These are phyloP conservation scores for Taxawa tesnikishii DNA, from an alignment of 2,329 filamentous ascomycete species.

Conservation along the genomic window DNA sequence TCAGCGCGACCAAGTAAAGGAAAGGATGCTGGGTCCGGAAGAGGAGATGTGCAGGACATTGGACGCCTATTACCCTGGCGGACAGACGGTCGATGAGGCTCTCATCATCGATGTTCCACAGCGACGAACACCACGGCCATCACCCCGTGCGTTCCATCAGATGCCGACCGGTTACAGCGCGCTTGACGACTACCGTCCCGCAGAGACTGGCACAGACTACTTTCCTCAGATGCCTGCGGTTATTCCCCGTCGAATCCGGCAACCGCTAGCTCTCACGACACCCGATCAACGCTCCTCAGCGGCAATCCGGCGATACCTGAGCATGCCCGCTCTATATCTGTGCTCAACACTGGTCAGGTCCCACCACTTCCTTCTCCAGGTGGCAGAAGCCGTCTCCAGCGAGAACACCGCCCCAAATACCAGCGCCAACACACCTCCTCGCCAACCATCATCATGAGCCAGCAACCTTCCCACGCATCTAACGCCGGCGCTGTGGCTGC, in stretches of 20 bases:
- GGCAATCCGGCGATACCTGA: conserved; percentile 30
- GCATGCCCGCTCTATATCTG: conserved; percentile 58
- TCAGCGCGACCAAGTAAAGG: conserved; percentile 22
- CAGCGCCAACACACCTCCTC: conserved; percentile 68
- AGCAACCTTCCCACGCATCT: conserved; percentile 30
- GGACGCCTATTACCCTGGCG: conserved; percentile 73
- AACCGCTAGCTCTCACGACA: conserved; percentile 23
- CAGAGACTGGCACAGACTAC: conserved; percentile 65
- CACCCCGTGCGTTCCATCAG: conserved; percentile 47
- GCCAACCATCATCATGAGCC: conserved; percentile 57
- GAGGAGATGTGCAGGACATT: conserved; percentile 69
- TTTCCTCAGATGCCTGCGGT: conserved; percentile 59
- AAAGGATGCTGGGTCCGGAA: conserved; percentile 70
- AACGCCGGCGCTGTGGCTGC: conserved; percentile 12
- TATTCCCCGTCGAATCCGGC: conserved; percentile 24
- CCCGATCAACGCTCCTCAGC: conserved; percentile 16
- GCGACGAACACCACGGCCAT: conserved; percentile 66
- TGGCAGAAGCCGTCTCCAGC: conserved; percentile 34
- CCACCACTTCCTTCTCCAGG: conserved; percentile 75
- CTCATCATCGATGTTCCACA: conserved; percentile 77
- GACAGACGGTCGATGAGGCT: conserved; percentile 79
- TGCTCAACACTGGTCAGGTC: conserved; percentile 68
- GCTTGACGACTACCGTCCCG: conserved; percentile 51
- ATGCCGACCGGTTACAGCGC: conserved; percentile 40
- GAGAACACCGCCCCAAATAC: conserved; percentile 42